Conservation (phyloP, 306 rosid species). For the Begonia masoniana region DNA sequence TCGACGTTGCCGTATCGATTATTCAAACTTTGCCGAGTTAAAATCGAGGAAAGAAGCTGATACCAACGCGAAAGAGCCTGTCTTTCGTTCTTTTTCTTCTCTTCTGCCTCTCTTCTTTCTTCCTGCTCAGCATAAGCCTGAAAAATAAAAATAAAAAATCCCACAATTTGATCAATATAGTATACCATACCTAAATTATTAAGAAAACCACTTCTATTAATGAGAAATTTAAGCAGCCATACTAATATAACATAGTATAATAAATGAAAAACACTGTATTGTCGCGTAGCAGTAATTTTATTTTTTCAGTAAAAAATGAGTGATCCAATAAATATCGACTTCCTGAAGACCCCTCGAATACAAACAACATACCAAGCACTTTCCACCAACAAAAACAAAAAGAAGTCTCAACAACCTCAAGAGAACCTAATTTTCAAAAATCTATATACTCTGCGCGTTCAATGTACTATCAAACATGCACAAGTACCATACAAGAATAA, state of each 20-base stretch:
- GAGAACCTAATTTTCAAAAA: too few species aligned
- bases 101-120: constrained; percentile 54
- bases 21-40: constrained; percentile 73
- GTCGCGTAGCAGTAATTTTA: neutral
- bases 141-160: constrained; percentile 3
- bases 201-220: neutral
- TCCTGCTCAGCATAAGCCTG: constrained; percentile 77
- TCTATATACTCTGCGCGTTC: too few species aligned
- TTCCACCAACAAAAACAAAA: too few species aligned
- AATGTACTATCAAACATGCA: too few species aligned
- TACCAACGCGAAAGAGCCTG: constrained; percentile 74
- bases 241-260: neutral
- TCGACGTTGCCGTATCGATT: constrained; percentile 39
- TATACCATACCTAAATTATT: neutral
- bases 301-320: too few species aligned
- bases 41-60: constrained; percentile 79
- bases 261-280: neutral
- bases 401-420: too few species aligned
- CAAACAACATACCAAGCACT: too few species aligned
- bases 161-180: neutral
- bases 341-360: too few species aligned
- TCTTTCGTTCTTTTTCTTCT: constrained; percentile 54
- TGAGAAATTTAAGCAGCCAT: neutral
- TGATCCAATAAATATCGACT: too few species aligned
- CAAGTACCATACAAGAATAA: too few species aligned